phyloP scores from a whole-genome alignment of 805 yeast genomes.

The Zygosaccharomyces lentus region DNA sequence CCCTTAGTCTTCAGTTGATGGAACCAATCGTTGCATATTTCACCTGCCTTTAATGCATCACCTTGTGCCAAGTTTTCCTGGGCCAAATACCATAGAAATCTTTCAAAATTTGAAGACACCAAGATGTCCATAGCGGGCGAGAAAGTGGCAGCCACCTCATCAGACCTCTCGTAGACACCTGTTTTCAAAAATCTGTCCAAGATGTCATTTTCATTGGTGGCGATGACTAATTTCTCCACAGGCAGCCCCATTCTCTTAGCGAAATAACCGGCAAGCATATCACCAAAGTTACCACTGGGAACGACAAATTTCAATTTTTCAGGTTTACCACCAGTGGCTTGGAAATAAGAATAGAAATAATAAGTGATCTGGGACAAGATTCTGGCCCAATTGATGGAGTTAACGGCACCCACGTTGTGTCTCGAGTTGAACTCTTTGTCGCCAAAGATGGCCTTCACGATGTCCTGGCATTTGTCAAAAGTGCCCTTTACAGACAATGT shows the following conservation, averaged over 20 bases:
- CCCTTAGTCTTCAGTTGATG: slow-evolving; percentile 68
- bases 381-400: slow-evolving; percentile 99
- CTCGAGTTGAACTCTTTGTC: slow-evolving; percentile 81
- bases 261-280: slow-evolving; percentile 92
- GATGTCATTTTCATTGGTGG: slow-evolving; percentile 94
- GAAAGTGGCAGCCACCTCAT: slow-evolving; percentile 76
- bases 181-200: slow-evolving; percentile 86
- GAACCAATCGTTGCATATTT: slow-evolving; percentile 72
- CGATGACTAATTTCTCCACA: slow-evolving; percentile 77
- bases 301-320: slow-evolving; percentile 77
- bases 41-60: slow-evolving; percentile 71
- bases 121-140: slow-evolving; percentile 99
- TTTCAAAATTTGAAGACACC: slow-evolving; percentile 92
- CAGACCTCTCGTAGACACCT: slow-evolving; percentile 76
- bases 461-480: slow-evolving; percentile 97
- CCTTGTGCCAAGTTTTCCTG: slow-evolving; percentile 52
- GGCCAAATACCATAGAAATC: slow-evolving; percentile 91
- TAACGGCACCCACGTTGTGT: slow-evolving; percentile 95
- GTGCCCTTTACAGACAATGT: slow-evolving; percentile 94
- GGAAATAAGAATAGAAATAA: slow-evolving; percentile 90
- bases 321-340: slow-evolving; percentile 40
- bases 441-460: slow-evolving; percentile 89
- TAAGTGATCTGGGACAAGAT: slow-evolving; percentile 96
- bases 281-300: slow-evolving; percentile 98
- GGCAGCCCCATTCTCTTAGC: slow-evolving; percentile 97